phyloP scores from a whole-genome alignment of 2,329 filamentous ascomycete genomes.

The Paramyrothecium sp. region DNA sequence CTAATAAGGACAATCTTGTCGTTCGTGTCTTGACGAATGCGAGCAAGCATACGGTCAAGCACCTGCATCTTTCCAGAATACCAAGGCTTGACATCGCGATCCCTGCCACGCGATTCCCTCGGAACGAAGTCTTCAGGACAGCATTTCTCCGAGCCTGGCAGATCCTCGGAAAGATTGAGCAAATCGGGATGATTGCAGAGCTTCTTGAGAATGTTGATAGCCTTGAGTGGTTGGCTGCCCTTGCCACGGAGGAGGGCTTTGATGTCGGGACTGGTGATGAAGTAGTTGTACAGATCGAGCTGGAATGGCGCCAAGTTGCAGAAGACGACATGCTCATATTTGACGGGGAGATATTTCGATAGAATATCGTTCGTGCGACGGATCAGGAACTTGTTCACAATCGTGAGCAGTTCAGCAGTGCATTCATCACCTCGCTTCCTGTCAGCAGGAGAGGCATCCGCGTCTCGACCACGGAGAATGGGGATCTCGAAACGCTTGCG shows the following conservation, averaged over 20 bases:
- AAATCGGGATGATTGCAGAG: constrained; percentile 97
- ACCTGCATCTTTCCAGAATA: constrained; percentile 99
- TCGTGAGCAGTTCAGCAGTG: constrained; percentile 72
- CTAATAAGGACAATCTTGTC: constrained; percentile 99
- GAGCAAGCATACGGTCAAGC: constrained; percentile 94
- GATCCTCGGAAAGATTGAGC: constrained; percentile 75
- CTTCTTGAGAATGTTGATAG: constrained; percentile 95
- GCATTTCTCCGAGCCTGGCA: constrained; percentile 80
- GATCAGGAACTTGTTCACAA: constrained; percentile 99
- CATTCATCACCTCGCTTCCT: constrained; percentile 81
- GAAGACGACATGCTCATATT: constrained; percentile 99
- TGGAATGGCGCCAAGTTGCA: constrained; percentile 94
- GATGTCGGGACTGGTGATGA: constrained; percentile 93
- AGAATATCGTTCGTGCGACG: constrained; percentile 96
- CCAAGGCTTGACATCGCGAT: constrained; percentile 90
- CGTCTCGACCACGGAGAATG: constrained; percentile 87
- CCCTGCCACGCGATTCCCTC: constrained; percentile 82
- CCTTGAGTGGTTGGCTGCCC: constrained; percentile 92
- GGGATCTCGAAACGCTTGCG: constrained; percentile 92
- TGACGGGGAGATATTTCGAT: constrained; percentile 95
- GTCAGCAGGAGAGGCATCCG: constrained; percentile 80
- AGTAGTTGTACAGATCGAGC: constrained; percentile 91
- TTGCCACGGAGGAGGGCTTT: constrained; percentile 89
- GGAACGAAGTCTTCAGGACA: constrained; percentile 87
- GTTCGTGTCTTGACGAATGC: constrained; percentile 93